A percentile compares a stretch with the other conserved stretches of the same genome.
Conservation (phyloP, 345 rosid species). For the Schrenkiella parvula region DNA sequence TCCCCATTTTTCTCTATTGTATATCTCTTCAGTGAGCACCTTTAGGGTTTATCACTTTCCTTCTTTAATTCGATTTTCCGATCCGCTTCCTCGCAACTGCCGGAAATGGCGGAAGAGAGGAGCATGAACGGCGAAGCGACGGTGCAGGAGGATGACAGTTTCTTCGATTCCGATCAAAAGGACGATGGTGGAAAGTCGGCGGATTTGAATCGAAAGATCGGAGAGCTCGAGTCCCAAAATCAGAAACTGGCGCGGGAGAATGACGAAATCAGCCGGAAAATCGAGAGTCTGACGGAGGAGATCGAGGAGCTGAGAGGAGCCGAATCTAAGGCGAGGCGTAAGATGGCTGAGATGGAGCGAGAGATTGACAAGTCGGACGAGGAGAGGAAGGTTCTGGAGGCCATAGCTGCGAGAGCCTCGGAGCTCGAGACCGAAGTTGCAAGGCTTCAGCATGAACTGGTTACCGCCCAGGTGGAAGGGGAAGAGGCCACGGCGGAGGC, state of each 20-base stretch:
- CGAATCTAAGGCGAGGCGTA: constrained; percentile 36
- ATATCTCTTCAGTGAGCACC: neutral
- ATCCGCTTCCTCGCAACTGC: neutral
- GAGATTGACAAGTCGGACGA: constrained; percentile 51
- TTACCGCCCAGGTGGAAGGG: constrained; percentile 46
- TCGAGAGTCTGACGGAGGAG: constrained; percentile 35
- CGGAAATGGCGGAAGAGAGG: constrained; percentile 48
- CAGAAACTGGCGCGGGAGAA: constrained; percentile 37
- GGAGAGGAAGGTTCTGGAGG: constrained; percentile 44
- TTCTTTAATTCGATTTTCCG: neutral
- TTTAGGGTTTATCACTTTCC: constrained; percentile 20
- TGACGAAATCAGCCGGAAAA: constrained; percentile 34
- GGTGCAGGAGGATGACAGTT: constrained; percentile 34
- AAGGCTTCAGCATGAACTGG: constrained; percentile 61
- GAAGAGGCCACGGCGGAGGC: constrained; percentile 46
- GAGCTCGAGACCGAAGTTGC: constrained; percentile 63
- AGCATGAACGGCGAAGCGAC: constrained; percentile 39
- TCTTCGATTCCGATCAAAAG: constrained; percentile 36
- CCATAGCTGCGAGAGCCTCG: constrained; percentile 45
- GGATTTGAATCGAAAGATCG: constrained; percentile 40
- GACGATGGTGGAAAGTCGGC: constrained; percentile 26
- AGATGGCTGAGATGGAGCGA: constrained; percentile 37
- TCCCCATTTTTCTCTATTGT: neutral
- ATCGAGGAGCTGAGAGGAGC: constrained; percentile 42
- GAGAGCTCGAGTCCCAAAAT: constrained; percentile 54